A percentile compares a stretch with the other conserved stretches of the same genome.
Conservation (phyloP, 768 basidiomycete species). For the Lentinus brumalis region DNA sequence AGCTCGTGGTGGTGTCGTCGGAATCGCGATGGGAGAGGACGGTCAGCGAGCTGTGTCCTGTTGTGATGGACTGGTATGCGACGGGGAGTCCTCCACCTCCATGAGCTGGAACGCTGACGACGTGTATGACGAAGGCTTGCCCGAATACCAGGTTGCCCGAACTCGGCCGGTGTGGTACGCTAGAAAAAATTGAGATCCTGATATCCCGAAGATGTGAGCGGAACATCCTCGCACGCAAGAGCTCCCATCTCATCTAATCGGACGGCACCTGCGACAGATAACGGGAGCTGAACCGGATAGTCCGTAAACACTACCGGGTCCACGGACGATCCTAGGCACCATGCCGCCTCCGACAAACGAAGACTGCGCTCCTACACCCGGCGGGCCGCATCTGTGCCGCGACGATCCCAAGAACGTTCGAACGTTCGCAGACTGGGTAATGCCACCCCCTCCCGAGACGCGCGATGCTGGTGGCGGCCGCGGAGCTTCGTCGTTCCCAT, state of each 20-base stretch:
- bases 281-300: conserved; percentile 7
- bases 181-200: background rate
- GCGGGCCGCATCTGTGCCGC: background rate
- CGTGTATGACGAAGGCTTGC: background rate
- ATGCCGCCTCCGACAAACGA: background rate
- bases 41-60: too few relatives aligned
- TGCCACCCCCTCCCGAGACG: background rate
- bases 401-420: conserved; percentile 24
- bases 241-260: conserved; percentile 13
- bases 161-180: background rate
- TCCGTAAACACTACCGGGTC: conserved; percentile 1
- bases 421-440: background rate
- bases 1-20: background rate
- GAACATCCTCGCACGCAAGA: background rate
- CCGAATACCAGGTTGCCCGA: too few relatives aligned
- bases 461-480: background rate
- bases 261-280: conserved; percentile 7
- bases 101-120: background rate
- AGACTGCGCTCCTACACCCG: background rate
- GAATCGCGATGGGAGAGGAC: background rate
- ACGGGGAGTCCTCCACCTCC: background rate
- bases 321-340: conserved; percentile 1
- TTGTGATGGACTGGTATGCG: too few relatives aligned
- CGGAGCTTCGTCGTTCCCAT: background rate
- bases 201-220: background rate